phyloP scores from a whole-genome alignment of 371 early-diverging fungal species.

The Synchytrium microbalum region DNA sequence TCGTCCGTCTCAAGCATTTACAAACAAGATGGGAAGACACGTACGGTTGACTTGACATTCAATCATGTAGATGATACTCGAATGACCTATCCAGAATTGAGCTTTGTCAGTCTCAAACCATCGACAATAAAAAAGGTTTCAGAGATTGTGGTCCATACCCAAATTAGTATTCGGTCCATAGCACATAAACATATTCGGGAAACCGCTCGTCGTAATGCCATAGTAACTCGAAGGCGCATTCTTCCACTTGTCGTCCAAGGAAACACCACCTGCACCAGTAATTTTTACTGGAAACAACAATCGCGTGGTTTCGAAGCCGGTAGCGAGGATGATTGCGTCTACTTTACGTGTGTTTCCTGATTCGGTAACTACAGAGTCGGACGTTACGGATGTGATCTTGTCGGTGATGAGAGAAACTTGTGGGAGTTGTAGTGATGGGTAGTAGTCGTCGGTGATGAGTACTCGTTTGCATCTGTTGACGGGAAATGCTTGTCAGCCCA shows the following conservation, averaged over 20 bases:
- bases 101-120: no score
- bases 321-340: slow-evolving; percentile 53
- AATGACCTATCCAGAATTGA: no score
- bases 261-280: no score
- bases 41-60: slow-evolving; percentile 22
- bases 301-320: slow-evolving; percentile 51
- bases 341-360: slow-evolving; percentile 32
- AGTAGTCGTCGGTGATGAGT: slow-evolving; percentile 40
- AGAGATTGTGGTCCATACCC: no score
- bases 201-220: slow-evolving; percentile 20
- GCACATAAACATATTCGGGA: slow-evolving; percentile 37
- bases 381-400: slow-evolving; percentile 34
- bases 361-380: slow-evolving; percentile 28
- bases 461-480: slow-evolving; percentile 60
- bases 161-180: slow-evolving; percentile 29
- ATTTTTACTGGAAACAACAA: no score
- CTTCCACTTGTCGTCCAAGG: slow-evolving; percentile 14
- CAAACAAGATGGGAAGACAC: no score
- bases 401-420: slow-evolving; percentile 40
- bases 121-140: no score
- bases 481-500: no score
- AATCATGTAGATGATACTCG: slow-evolving; percentile 29
- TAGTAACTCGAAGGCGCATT: slow-evolving; percentile 25
- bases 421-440: slow-evolving; percentile 35
- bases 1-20: no score